A percentile compares a stretch with the other conserved stretches of the same genome.
These are phyloP conservation scores for Dactylonectria macrodidyma DNA, from an alignment of 2,329 filamentous ascomycete genomes.

Conservation along the genomic window DNA sequence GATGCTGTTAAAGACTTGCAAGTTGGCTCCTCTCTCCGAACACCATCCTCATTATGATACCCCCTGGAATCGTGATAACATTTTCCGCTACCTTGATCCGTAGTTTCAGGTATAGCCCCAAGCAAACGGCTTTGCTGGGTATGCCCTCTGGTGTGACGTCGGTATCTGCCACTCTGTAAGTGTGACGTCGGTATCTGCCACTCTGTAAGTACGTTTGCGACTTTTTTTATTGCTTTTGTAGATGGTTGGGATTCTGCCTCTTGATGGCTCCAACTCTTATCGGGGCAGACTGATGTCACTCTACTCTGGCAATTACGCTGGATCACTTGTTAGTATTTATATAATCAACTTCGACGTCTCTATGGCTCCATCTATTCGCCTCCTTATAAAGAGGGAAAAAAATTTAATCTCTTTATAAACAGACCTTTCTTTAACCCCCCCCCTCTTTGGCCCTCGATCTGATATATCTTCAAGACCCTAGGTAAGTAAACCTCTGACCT, in stretches of 20 bases:
- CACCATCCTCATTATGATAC: constrained; percentile 45
- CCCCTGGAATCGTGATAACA: constrained; percentile 52
- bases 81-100: constrained; percentile 51
- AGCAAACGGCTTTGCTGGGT: constrained; percentile 64
- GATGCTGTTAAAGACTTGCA: constrained; percentile 59
- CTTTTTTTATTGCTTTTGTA: constrained; percentile 46
- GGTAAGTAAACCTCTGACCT: too few species aligned
- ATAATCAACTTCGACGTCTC: constrained; percentile 60
- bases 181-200: constrained; percentile 39
- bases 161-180: constrained; percentile 40
- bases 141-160: constrained; percentile 44
- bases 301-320: constrained; percentile 45
- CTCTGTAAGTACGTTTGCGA: constrained; percentile 42
- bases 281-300: constrained; percentile 49
- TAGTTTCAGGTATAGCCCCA: constrained; percentile 53
- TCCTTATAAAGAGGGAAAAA: too few species aligned
- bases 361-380: too few species aligned
- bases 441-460: too few species aligned
- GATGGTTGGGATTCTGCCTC: constrained; percentile 45
- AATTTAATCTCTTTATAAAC: too few species aligned
- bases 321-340: constrained; percentile 50
- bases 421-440: too few species aligned
- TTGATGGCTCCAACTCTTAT: constrained; percentile 45
- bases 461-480: too few species aligned
- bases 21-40: constrained; percentile 57